These are phyloP conservation scores for Fraxinus angustifolia DNA, from an alignment of 305 asterid genomes.

Conservation along the genomic window DNA sequence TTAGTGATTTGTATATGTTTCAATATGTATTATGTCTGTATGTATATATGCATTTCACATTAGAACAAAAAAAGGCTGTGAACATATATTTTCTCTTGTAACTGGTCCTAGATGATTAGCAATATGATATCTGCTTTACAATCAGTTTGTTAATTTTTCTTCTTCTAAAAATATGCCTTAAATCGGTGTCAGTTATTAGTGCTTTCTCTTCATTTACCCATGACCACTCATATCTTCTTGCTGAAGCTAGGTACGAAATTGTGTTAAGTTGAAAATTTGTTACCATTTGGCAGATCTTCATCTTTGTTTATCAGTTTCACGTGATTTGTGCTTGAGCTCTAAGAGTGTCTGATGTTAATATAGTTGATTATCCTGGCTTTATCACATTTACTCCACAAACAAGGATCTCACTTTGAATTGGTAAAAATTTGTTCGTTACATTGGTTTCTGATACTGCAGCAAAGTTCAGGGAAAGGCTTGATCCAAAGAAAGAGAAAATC, in stretches of 20 bases:
- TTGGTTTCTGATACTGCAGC: conserved; percentile 39
- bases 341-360: conserved; percentile 3
- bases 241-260: neutral
- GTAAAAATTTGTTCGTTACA: conserved; percentile 2
- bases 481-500: conserved; percentile 82
- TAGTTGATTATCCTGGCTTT: neutral
- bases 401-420: neutral
- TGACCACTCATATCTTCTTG: neutral
- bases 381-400: neutral
- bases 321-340: neutral
- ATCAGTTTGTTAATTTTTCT: neutral
- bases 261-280: neutral
- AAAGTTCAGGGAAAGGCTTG: conserved; percentile 89
- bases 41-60: neutral
- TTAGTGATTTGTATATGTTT: neutral
- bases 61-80: neutral
- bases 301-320: neutral
- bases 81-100: neutral
- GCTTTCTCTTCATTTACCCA: neutral
- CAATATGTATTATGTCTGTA: neutral
- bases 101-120: neutral
- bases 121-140: neutral
- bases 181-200: neutral
- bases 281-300: neutral
- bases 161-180: neutral